Evolutionary conservation across 352 stramenopile species (phyloP), one percentile per base, ranked within the genome.

Genomic region (Lagenidium sp.): DNA sequence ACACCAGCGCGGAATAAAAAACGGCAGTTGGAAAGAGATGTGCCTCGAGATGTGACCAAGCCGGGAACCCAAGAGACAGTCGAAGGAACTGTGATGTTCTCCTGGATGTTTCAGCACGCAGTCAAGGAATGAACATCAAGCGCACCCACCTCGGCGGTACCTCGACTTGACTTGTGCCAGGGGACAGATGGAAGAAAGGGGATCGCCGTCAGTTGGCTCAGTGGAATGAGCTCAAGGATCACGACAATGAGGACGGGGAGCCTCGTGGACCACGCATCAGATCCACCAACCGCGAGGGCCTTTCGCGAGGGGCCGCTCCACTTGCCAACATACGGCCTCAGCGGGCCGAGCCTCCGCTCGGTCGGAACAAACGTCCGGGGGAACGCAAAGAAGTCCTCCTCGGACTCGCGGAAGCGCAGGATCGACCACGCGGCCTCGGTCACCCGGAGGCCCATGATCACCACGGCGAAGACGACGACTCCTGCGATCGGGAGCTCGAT

Each of bases 401-500:
- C 46, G 7, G 45, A 62, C 12, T 57, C 40, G 21, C 40, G 20
- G 10, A 87, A 82, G 10, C 56, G 55, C 29, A 85, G 48, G 43
- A 58, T 55, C 20, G n/a, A 13, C 8, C 45, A 36, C 4, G 47
- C 53, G 20, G 54, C 62, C 10, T 28, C 41, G 15, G 47, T 60
- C 12, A 78, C 22, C 13, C 67, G 38, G 7, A 68, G 35, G 0
- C 65, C 59, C 34, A 81, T 30, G 6, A 65, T 16, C 1, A 66
- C 18, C n/a, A 77, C 44, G 21, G 60, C 35, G 15, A 82, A 51
- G 10, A 84, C 38, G 12, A 69, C n/a, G 10, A 47, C 41, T 16
- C 37, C 49, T 4, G 68, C 56, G n/a, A 87, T 41, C 37, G 66
- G 63, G 23, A 82, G 35, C 54, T 85, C 74, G 47, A 74, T 68